Conservation (phyloP, 225 moss, liverwort and hornwort species). For the Climacium dendroides region DNA sequence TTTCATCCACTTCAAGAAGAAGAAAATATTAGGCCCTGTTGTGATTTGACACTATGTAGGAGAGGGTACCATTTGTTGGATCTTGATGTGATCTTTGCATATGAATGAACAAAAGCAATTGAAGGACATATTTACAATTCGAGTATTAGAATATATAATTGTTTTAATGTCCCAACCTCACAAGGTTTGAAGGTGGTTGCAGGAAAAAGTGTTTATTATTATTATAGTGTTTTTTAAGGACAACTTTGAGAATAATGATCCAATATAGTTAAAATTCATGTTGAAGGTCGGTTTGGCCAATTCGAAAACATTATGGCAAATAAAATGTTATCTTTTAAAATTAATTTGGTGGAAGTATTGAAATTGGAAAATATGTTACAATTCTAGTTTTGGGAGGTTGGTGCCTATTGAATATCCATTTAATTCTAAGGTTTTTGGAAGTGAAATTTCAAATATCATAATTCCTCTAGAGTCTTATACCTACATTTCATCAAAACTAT, state of each 20-base stretch:
- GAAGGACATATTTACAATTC: too few species aligned
- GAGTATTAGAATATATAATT: too few species aligned
- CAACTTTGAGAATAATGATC: background rate
- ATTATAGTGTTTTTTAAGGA: too few species aligned
- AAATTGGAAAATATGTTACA: background rate
- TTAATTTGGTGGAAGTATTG: background rate
- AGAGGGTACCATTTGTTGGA: too few species aligned
- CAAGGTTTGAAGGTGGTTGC: accelerated
- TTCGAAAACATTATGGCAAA: background rate
- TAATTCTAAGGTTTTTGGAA: background rate
- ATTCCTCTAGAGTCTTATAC: too few species aligned
- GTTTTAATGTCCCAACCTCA: too few species aligned
- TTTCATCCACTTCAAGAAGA: background rate
- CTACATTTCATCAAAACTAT: too few species aligned
- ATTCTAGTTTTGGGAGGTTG: background rate
- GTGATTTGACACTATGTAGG: too few species aligned
- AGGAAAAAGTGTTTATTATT: background rate
- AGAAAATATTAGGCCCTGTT: background rate
- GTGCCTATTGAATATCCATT: background rate
- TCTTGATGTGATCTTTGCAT: too few species aligned
- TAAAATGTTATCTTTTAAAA: background rate
- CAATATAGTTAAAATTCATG: background rate
- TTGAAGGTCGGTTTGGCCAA: background rate
- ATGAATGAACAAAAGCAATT: too few species aligned
- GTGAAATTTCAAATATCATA: too few species aligned